Evolutionary conservation across 2,329 filamentous ascomycete genomes (phyloP), one percentile per base, ranked within the genome.

Genomic region (Botrytis aclada): DNA sequence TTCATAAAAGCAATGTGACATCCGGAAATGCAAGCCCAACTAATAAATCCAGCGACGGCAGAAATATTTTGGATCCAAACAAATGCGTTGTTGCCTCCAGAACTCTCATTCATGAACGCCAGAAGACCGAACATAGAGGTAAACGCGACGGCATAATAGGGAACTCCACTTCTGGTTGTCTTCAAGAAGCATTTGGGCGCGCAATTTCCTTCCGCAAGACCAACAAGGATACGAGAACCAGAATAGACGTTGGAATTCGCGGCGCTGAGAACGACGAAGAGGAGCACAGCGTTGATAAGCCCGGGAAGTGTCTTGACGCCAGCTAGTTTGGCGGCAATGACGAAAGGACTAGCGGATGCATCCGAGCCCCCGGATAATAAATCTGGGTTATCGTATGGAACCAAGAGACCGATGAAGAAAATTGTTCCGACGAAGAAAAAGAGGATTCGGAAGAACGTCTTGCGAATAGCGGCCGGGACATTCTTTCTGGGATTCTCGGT

Each of bases 11-110:
- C 86, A 72, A 93, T 82, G 80, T 92, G 89, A 79, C 88, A 91
- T 66, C 85, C 77, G 79, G 84, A 87, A 81, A 92, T 92, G 79
- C 88, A 88, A 10, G 87, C 85, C 91, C 92, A 94, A 54, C 86
- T 88, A 76, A 93, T 91, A 80, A 93, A 89, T 9, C 90, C 90
- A 6, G 89, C 89, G 10, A 91, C 89, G 69, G 89, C 88, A 22
- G 87, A 89, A 76, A 93, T 89, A 82, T 92, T 92, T 77, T 93
- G 85, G 62, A 93, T 84, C 91, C 91, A 94, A 84, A 87, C 85
- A 82, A 93, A 93, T 32, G 92, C 91, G 9, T 85, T 82, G 5
- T 84, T 85, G 62, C 89, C 90, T 73, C 82, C 84, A 61, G 84
- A 81, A 16, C 87, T 89, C 22, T 92, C 83, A 81, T 92, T 92